Base-by-base conservation (phyloP, 805 yeast genomes). In the Pichia insulana region DNA sequence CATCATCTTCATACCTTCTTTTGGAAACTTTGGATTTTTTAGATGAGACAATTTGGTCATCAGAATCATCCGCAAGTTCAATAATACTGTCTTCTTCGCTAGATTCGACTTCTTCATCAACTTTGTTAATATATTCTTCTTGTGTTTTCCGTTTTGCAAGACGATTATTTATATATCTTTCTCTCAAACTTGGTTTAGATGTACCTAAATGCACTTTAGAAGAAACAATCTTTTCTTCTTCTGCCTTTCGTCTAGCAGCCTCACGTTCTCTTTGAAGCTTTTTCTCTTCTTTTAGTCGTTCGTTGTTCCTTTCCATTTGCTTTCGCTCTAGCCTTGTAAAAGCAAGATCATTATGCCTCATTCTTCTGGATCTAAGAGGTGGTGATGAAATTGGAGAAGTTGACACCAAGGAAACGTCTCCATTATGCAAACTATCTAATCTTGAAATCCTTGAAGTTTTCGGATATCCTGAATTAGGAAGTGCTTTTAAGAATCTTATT, bases 1-100 rank as follows among this genome's bases (percentile, higher is more conserved):
- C 76, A 30, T 66, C 73, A 16, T 76, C 76, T 53, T 69, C 77
- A 46, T 75, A 78, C 32, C 60, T 61, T 32, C 63, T 68, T 27
- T 43, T 39, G 15, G 26, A 9, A 34, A 26, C 27, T 19, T 19
- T 36, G 28, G 39, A 16, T 30, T 26, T 36, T 17, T 20, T 18
- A 37, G 47, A 28, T 3, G 27, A 18, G 2, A 17, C 22, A 13
- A 38, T 35, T 42, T 46, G 50, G 10, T 39, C 43, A 11, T 33
- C 18, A 3, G 53, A 46, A 17, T 36, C 42, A 30, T 43, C 49
- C 1, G 42, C 39, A 12, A 37, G 12, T 12, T 22, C 40, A 19
- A 34, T 36, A 3, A 13, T 22, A 25, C 42, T 28, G 7, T 40
- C 35, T n/a, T 36, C 25, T 22, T 22, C 25, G 8, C 25, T 22